Evolutionary conservation across 2,329 filamentous ascomycete species (phyloP), one percentile per base, ranked within the genome.

Genomic region (Fusarium metavorans): DNA sequence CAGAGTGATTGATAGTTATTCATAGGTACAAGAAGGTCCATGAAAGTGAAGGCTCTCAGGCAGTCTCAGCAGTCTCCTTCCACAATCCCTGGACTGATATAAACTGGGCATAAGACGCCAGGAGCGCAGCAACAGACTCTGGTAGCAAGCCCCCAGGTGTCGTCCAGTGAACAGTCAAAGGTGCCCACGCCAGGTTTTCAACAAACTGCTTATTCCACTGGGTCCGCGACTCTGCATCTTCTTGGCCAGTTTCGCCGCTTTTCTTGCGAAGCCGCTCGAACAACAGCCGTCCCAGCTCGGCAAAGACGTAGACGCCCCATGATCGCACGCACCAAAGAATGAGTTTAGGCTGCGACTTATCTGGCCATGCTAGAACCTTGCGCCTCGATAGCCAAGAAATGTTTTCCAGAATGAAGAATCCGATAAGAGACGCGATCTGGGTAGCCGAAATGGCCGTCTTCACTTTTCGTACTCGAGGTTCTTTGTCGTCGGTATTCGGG

Each of bases 41-140:
- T 52, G 13, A 10, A 16, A 10, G 18, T 6, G 18, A n/a, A 9
- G 30, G n/a, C 2, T 25, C 13, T 35, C n/a, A 54, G 13, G 9
- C 63, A 6, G 54, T 30, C 30, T 58, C 25, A n/a, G 63, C 64
- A 4, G 64, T 54, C 1, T 63, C 70, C 7, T 34, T 73, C 73
- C 73, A 75, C 14, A 75, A 1, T 25, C 45, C 48, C 25, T 37
- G 35, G 0, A 76, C 60, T 16, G 70, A 70, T 11, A 74, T 61
- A 8, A 68, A 76, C 37, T 76, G 70, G 1, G 67, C 50, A 34
- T 75, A 75, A 2, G 73, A 64, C 14, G 67, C 58, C 20, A 75
- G 23, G 2, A 71, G 62, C 0, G 70, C 64, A 18, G 73, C 72
- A 4, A 71, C 2, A 13, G 27, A 23, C 20, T 75, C 73, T 0